Conservation (phyloP, 805 yeast genomes). For the Clavispora fructus region DNA sequence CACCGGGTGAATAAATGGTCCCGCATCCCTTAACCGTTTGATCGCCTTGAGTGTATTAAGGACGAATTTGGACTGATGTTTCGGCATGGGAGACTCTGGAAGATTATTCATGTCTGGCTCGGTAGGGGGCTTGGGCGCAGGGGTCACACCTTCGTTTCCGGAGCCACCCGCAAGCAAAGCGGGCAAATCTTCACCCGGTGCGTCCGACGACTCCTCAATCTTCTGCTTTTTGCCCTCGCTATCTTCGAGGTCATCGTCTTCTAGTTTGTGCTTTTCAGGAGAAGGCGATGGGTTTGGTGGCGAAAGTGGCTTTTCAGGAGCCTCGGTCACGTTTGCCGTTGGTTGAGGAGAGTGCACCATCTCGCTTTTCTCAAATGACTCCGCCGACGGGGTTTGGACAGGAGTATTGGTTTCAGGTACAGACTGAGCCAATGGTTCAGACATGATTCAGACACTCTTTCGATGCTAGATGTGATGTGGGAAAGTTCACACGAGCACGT, state of each 20-base stretch:
- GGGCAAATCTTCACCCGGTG: slow-evolving; percentile 4
- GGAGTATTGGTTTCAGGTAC: slow-evolving; percentile 33
- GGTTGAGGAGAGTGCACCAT: slow-evolving; percentile 1
- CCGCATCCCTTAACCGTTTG: slow-evolving; percentile 86
- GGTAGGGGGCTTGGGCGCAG: slow-evolving; percentile 71
- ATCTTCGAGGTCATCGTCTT: slow-evolving; percentile 19
- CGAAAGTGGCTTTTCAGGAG: slow-evolving; percentile 35
- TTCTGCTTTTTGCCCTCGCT: slow-evolving; percentile 17
- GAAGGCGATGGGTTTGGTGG: slow-evolving; percentile 45
- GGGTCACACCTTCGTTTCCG: slow-evolving; percentile 19
- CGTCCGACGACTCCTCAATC: slow-evolving; percentile 10
- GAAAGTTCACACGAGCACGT: not conserved
- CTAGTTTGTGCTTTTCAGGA: slow-evolving; percentile 30
- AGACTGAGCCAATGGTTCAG: slow-evolving; percentile 18
- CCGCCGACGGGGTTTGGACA: slow-evolving; percentile 36
- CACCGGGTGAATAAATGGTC: slow-evolving; percentile 85
- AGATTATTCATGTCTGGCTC: slow-evolving; percentile 72
- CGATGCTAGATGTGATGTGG: not conserved
- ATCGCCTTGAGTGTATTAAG: slow-evolving; percentile 76
- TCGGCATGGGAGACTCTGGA: slow-evolving; percentile 64
- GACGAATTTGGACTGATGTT: slow-evolving; percentile 81
- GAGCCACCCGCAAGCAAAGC: not conserved
- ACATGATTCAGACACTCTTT: slow-evolving; percentile 14
- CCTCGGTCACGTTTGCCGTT: slow-evolving; percentile 7
- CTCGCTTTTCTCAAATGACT: slow-evolving; percentile 21